Evolutionary conservation across 2,329 filamentous ascomycete genomes (phyloP), one percentile per base, ranked within the genome.

Genomic region (Berkeleyomyces rouxiae): DNA sequence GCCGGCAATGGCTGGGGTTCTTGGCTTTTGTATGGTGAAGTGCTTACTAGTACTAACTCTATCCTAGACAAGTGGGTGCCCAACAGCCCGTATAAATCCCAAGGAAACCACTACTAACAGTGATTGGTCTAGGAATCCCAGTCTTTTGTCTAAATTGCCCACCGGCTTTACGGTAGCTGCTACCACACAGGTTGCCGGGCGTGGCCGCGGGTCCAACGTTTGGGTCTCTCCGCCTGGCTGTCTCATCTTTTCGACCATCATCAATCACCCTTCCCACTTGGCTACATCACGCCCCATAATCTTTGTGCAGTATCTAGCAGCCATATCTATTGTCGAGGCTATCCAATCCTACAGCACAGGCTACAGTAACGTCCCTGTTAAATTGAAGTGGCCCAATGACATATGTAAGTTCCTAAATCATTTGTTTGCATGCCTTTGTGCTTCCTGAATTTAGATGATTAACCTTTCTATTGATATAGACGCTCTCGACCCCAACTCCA

Each of bases 321-420:
- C 90, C 0, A 82, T 99, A 55, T 91, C 93, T 47, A 87, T 92
- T 49, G 86, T 95, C 2, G 82, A 88, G 66, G 92, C 89, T 0
- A 85, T 97, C 66, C 85, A 88, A 66, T 80, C 78, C 36, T 97
- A 97, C 70, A 90, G 86, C 58, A 73, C 74, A 2, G 88, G 85
- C 6, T 97, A 95, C 72, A 78, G 82, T 4, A 77, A 82, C 0
- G 72, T 97, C 3, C 88, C 88, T 0, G 79, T 99, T 47, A 90
- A 88, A 71, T 75, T 99, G 40, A 99, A 99, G 73, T 99, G 93
- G 93, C 93, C 93, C 9, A 99, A 99, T 69, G 93, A 99, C 70
- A 88, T 99, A 62, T 92, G 83, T 85, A 73, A 72, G 79, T 73
- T 3, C 16, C 31, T n/a, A 13, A 13, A 46, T n/a, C 13, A 46